Evolutionary conservation across 345 rosid species (phyloP), one percentile per base, ranked within the genome.

Genomic region (Bretschneidera sinensis): DNA sequence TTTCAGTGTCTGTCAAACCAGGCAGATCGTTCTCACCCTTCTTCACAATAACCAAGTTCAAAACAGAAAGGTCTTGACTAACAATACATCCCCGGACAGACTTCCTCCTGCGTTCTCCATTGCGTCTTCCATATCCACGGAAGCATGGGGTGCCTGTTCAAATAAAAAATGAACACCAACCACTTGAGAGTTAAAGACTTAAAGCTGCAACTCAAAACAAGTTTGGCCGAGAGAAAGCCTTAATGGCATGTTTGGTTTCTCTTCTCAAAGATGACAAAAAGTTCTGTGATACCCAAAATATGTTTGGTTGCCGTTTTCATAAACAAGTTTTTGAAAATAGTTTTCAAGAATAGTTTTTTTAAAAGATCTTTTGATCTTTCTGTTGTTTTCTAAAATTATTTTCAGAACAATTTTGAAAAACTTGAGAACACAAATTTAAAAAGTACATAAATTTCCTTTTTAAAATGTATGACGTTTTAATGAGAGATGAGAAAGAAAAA

Each of bases 71-170:
- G 59, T 86, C 94, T 6, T 66, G 91, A 72, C 94, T 89, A 51
- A 88, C 96, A 56, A 85, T 85, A 69, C 96, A 88, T 15, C 96
- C 96, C n/a, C 90, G 88, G 16, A 85, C 96, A 60, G 96, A 88
- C 83, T 88, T 88, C 67, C 96, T 78, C 65, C 96, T 83, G 35
- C 90, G 77, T 76, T 83, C 92, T 18, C 92, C 89, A 55, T 69
- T 83, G 48, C 85, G 84, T 68, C 96, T 81, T 64, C 92, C 96
- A 17, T 76, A 74, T 43, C 96, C 96, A 69, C 84, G 81, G 75
- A 88, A 85, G 71, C 91, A 85, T 18, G 95, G 89, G 47, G 87
- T 83, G 5, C 92, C 95, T 87, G 71, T 20, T 43, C 70, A 72
- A 28, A 65, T 0, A 48, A 33, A 24, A 22, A 17, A 23, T 18